Conservation (phyloP, 306 rosid genomes). For the Cucumis melo region DNA sequence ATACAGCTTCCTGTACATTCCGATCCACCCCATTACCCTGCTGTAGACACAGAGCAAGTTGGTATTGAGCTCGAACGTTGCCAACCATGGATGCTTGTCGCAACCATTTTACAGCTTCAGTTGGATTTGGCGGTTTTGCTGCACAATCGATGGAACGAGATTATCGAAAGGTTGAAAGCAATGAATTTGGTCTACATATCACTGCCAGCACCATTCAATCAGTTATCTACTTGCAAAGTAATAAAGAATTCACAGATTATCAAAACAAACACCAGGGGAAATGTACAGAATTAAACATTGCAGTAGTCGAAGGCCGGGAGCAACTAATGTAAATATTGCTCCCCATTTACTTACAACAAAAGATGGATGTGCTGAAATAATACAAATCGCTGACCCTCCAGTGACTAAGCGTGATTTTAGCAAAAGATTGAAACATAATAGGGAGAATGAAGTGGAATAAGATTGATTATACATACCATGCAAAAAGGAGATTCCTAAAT, state of each 20-base stretch:
- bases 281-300: background rate
- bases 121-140: slow-evolving; percentile 63
- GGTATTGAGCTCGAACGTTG: slow-evolving; percentile 72
- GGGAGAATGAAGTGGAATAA: background rate
- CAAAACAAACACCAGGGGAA: background rate
- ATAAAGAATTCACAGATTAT: background rate
- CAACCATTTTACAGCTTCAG: slow-evolving; percentile 63
- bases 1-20: slow-evolving; percentile 55
- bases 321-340: background rate
- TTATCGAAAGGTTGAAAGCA: background rate
- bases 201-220: background rate
- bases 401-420: background rate
- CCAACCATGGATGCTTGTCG: slow-evolving; percentile 45
- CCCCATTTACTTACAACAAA: background rate
- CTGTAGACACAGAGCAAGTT: slow-evolving; percentile 77
- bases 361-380: background rate
- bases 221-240: background rate
- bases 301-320: background rate
- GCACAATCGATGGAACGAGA: background rate
- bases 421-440: background rate
- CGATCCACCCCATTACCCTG: slow-evolving; percentile 34
- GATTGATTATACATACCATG: slow-evolving; percentile 33
- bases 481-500: slow-evolving; percentile 68
- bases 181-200: background rate
- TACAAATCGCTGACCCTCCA: background rate